Evolutionary conservation across 1,139 yeast species (phyloP), one percentile per base, ranked within the genome.

Genomic region (Yamadazyma trypodendri): DNA sequence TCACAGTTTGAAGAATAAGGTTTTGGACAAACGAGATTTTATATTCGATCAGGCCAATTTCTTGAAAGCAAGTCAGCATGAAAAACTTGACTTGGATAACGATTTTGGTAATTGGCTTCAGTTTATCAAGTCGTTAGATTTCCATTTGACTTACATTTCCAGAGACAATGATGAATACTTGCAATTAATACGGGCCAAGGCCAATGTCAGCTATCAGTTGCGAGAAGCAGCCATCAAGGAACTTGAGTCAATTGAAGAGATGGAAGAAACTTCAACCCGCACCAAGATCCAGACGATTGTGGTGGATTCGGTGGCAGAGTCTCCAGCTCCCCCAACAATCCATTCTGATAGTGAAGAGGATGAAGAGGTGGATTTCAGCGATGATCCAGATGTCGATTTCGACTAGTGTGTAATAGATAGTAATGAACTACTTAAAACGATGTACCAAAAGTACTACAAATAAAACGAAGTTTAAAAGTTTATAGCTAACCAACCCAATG

Each of bases 161-260:
- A 74, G 79, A 43, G 96, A 89, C 55, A 78, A 84, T 40, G 84
- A 81, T 22, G 83, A 82, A 45, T 84, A 80, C 55, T 64, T 87
- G 49, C 79, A 81, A 41, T 75, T 86, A 36, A 68, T 84, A 41
- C 74, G 96, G 52, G 90, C 95, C 11, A 77, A 81, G 56, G 95
- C 95, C 14, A 90, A 89, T 54, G 63, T 85, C 31, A 83, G 84
- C 13, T 84, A 85, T 58, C 96, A 88, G 61, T 65, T 68, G 43
- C 77, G 94, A 48, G 90, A 84, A 56, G 70, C 55, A 18, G 48
- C 43, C 4, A 36, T 42, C n/a, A 30, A 28, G 31, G 41, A 36
- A 15, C 22, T 34, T 10, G 25, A 23, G 11, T 5, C 5, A 5
- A 5, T 18, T 9, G 4, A n/a, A 4, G 9, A 24, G 28, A 24